Percentiles rank a stretch among this genome's conserved stretches.
These are phyloP conservation scores for Heimioporus punctisporus DNA, from an alignment of 1,284 basidiomycete genomes.

Conservation along the genomic window DNA sequence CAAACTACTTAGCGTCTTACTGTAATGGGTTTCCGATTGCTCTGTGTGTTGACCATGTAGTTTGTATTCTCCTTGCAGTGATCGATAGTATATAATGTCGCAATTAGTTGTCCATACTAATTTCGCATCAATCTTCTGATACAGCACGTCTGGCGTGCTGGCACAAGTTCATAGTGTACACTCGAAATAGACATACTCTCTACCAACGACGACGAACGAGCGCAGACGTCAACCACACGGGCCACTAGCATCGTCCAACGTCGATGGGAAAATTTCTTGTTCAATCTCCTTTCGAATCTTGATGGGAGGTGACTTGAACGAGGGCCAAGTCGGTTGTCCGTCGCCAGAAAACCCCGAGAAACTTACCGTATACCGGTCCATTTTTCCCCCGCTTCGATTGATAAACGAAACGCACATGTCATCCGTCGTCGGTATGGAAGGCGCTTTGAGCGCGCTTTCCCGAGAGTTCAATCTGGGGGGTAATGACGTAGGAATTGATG, in stretches of 20 bases:
- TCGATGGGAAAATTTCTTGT: background rate
- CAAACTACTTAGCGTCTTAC: constrained; percentile 18
- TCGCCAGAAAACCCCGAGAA: background rate
- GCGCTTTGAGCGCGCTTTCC: background rate
- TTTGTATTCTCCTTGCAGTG: too few species aligned
- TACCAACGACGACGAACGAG: too few species aligned
- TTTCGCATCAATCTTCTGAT: too few species aligned
- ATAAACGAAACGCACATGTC: background rate
- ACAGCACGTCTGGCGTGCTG: too few species aligned
- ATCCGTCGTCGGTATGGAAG: background rate
- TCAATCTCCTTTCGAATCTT: background rate
- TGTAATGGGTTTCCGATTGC: constrained; percentile 18
- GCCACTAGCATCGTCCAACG: too few species aligned
- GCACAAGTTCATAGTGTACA: too few species aligned
- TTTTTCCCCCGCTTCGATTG: background rate
- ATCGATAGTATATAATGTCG: too few species aligned
- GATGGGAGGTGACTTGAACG: background rate
- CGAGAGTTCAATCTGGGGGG: constrained; percentile 7
- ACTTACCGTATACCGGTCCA: too few species aligned
- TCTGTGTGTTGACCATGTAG: background rate
- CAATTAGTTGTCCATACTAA: too few species aligned
- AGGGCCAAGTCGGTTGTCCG: background rate
- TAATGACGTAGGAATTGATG: background rate
- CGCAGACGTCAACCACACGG: background rate
- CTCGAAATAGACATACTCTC: too few species aligned